Evolutionary conservation across 345 rosid species (phyloP).

Genomic region (Gossypium anomalum): DNA sequence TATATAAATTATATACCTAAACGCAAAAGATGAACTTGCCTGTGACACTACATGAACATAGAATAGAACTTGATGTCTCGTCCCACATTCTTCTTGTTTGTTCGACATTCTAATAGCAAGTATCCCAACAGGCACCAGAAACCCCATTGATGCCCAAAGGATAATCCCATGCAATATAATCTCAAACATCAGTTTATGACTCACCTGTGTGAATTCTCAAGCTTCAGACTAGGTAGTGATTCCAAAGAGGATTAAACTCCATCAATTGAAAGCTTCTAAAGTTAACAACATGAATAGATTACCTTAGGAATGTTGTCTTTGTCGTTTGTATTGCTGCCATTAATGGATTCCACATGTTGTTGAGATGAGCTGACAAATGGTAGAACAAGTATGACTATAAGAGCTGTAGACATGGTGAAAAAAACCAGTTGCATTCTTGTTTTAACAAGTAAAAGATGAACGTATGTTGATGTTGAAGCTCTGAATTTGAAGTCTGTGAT

Average conservation of each 20-base stretch:
- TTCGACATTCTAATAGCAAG: constrained; percentile 61
- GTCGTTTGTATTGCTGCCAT: constrained; percentile 9
- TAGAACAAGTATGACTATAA: constrained; percentile 18
- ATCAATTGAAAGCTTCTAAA: background rate
- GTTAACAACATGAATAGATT: background rate
- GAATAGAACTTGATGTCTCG: constrained; percentile 46
- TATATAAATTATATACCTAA: background rate
- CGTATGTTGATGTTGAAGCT: background rate
- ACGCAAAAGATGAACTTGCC: constrained; percentile 35
- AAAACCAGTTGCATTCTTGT: constrained; percentile 31
- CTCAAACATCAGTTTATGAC: constrained; percentile 44
- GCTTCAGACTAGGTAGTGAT: background rate
- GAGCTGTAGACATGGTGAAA: constrained; percentile 12
- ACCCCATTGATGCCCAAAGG: constrained; percentile 84
- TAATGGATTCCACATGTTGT: constrained; percentile 3
- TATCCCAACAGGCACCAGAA: constrained; percentile 77
- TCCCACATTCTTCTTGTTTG: constrained; percentile 45
- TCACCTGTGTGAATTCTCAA: constrained; percentile 33
- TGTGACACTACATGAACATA: constrained; percentile 68
- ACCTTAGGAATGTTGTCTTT: constrained; percentile 26
- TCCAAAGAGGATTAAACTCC: background rate
- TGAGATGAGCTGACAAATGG: constrained; percentile 31
- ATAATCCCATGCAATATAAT: constrained; percentile 72
- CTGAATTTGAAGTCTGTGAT: background rate
- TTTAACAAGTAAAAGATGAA: constrained; percentile 6